Base-by-base conservation (phyloP, 2,329 filamentous ascomycete genomes). In the Trematosphaeria pertusa region DNA sequence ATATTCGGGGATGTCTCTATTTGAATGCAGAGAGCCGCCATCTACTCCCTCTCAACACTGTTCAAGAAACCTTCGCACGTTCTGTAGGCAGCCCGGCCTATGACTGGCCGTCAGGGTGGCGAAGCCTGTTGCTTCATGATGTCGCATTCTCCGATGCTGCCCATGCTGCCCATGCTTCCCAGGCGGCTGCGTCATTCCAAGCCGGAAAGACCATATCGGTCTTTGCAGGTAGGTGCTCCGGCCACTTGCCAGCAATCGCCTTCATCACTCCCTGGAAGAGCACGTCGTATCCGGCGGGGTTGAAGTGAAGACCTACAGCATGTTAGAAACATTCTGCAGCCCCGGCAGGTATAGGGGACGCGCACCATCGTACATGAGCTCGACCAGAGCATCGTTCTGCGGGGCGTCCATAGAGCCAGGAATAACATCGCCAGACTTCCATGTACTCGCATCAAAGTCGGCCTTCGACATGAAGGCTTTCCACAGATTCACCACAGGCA, bases 401-500 rank as follows among this genome's bases (percentile, higher is more conserved):
- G 83, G 66, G 71, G 82, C 72, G 72, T 83, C 67, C 68, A 80
- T 68, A 71, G 83, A 75, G 70, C 92, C 80, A 11, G 76, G 70
- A 20, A 86, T 62, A 4, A 75, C 71, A 30, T 78, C 73, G 5
- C 76, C 78, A 17, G 49, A 39, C 30, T 64, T 56, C 68, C 68
- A 70, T 1, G 73, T 71, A 11, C 58, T 54, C 7, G 48, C 37
- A 12, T 75, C 67, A 73, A 81, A 86, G 1, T 79, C 79, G 2
- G 78, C 76, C 35, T 82, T 78, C 44, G 83, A 78, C 85, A 96
- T 89, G 60, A 97, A 81, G 0, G 84, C 84, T 50, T 83, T 81
- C 84, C 89, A 95, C 1, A 97, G 79, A 71, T 97, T 90, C 17
- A 96, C 75, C 1, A 93, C 81, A 0, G 84, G 78, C 3, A 93